Evolutionary conservation across 345 rosid genomes (phyloP), one percentile per base, ranked within the genome.

Genomic region (Salix viminalis): DNA sequence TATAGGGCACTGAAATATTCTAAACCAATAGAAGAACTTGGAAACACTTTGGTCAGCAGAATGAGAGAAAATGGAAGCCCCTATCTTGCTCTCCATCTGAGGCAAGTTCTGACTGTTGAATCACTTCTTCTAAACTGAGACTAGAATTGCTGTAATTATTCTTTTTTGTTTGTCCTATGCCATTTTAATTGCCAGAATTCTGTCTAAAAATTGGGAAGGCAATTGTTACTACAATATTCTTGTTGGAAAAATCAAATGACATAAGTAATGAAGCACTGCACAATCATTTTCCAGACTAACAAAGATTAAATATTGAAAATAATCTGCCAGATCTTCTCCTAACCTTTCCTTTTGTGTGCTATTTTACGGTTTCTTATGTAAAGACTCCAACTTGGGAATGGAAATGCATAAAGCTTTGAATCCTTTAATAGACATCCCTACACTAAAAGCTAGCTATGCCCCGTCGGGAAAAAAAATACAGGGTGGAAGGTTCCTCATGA

Each of bases 71-170:
- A 85, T 85, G 94, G 87, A 48, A 84, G 85, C 83, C 99, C 94
- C 39, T 91, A 93, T 84, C 90, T 95, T 77, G 98, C 99, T 77
- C 98, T 95, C 56, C 99, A 95, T 86, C 81, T 93, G 83, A 95
- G 97, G 97, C 82, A 80, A 83, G 91, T 83, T 70, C 73, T 75
- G 62, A 23, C 65, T 34, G 66, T 71, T 73, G 32, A 39, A n/a
- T 67, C 67, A 34, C 36, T 48, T 24, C 4, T 24, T 61, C 36
- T n/a, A 44, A 67, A 24, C 14, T 68, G 37, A 60, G 28, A 61
- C 5, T n/a, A 54, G 42, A 18, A 32, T 36, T 13, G 44, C 28
- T 75, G 6, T 30, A 68, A 15, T 64, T 64, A 30, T 16, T 18
- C 26, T 48, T 26, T 24, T 28, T 1, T 11, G 52, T 58, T 76